phyloP scores from a whole-genome alignment of 2,329 filamentous ascomycete genomes.

The Teratosphaeria zuluensis region DNA sequence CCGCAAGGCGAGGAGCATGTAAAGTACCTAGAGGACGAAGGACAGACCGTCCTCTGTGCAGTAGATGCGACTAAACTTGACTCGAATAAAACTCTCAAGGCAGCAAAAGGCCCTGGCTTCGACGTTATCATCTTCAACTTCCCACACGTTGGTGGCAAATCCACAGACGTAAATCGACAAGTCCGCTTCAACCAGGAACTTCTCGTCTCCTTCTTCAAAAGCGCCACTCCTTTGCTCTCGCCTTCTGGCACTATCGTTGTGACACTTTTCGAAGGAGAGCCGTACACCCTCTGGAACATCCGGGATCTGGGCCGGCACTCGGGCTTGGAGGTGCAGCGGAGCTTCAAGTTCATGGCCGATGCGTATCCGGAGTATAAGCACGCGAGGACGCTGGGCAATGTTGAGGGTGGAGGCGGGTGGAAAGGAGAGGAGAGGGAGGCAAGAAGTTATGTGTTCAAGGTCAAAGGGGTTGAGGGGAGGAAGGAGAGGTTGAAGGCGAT shows the following conservation, averaged over 20 bases:
- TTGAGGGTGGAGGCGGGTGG: conserved; percentile 37
- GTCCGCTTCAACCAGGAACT: conserved; percentile 83
- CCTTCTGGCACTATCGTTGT: conserved; percentile 58
- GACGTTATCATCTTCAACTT: conserved; percentile 92
- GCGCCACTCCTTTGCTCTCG: conserved; percentile 44
- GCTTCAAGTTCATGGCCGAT: conserved; percentile 56
- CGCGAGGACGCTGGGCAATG: conserved; percentile 58
- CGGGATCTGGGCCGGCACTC: conserved; percentile 73
- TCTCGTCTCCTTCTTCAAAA: conserved; percentile 58
- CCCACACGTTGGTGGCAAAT: conserved; percentile 86
- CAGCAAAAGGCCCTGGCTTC: conserved; percentile 38
- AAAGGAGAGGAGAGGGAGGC: conserved; percentile 39
- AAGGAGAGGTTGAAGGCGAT: conserved; percentile 2
- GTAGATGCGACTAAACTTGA: conserved; percentile 60
- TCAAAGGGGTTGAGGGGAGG: conserved; percentile 20
- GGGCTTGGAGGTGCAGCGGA: conserved; percentile 59
- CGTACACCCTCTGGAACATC: conserved; percentile 94
- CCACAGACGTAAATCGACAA: conserved; percentile 88
- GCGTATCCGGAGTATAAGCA: conserved; percentile 68
- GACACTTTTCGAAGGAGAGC: conserved; percentile 85
- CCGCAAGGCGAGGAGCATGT: conserved; percentile 57
- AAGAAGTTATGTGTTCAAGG: conserved; percentile 38
- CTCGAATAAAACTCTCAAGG: conserved; percentile 32
- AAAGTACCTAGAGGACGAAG: conserved; percentile 40
- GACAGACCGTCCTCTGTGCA: conserved; percentile 45